phyloP scores from a whole-genome alignment of 23 red algal species.

The Cyanidioschyzon merolae region DNA sequence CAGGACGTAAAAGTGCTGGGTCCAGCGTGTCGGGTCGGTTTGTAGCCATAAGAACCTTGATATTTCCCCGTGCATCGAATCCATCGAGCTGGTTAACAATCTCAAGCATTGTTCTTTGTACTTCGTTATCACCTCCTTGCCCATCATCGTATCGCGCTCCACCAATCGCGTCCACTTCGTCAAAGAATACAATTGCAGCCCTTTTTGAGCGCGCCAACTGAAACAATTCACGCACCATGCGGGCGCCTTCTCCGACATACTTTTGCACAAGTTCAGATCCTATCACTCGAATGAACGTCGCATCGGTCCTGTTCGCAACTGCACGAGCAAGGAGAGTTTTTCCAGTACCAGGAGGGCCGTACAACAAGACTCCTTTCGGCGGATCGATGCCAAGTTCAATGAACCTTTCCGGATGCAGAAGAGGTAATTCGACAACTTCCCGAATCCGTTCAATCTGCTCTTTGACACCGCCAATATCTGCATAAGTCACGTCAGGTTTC shows the following conservation, averaged over 20 bases:
- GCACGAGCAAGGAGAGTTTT: constrained; percentile 95
- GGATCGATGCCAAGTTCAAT: constrained; percentile 94
- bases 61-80: constrained; percentile 95
- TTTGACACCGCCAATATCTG: constrained; percentile 86
- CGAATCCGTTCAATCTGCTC: constrained; percentile 93
- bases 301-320: constrained; percentile 95
- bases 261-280: constrained; percentile 99
- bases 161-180: constrained; percentile 97
- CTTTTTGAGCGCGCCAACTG: constrained; percentile 89
- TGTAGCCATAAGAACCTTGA: constrained; percentile 99
- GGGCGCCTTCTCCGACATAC: constrained; percentile 92
- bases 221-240: constrained; percentile 98
- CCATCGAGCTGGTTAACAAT: constrained; percentile 99
- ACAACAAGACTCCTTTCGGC: constrained; percentile 92
- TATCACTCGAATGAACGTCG: constrained; percentile 95
- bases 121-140: constrained; percentile 94
- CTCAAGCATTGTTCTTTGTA: constrained; percentile 99
- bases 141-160: constrained; percentile 98
- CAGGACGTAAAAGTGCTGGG: constrained; percentile 88
- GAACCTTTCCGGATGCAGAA: constrained; percentile 94
- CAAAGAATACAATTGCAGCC: constrained; percentile 98
- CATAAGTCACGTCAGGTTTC: constrained; percentile 97
- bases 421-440: constrained; percentile 94
- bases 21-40: constrained; percentile 97
- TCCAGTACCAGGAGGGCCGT: constrained; percentile 89